Percentiles rank a stretch among this genome's conserved stretches.
phyloP scores from a whole-genome alignment of 2,329 filamentous ascomycete genomes.

The Colletotrichum tropicicola region DNA sequence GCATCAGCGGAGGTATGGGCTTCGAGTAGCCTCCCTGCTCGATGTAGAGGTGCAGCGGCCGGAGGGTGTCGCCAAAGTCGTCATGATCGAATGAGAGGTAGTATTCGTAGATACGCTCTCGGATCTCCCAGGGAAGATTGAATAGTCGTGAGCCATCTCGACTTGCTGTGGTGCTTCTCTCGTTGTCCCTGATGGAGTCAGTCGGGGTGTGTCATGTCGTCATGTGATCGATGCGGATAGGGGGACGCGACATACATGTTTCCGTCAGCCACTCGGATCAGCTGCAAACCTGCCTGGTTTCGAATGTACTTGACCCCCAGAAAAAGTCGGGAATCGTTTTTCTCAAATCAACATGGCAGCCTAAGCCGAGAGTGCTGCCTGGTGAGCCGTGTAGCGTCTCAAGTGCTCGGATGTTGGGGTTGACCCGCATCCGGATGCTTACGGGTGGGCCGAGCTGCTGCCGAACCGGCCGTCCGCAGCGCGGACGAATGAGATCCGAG shows the following conservation, averaged over 20 bases:
- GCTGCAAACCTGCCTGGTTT: neutral
- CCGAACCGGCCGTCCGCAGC: too few relatives aligned
- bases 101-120: slow-evolving; percentile 21
- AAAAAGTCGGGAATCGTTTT: neutral
- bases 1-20: slow-evolving; percentile 32
- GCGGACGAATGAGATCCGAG: too few relatives aligned
- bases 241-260: neutral
- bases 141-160: neutral
- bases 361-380: slow-evolving; percentile 17
- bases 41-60: slow-evolving; percentile 24
- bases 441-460: neutral
- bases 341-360: slow-evolving; percentile 14
- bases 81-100: slow-evolving; percentile 21
- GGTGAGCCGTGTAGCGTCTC: neutral
- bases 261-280: neutral
- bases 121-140: slow-evolving; percentile 15
- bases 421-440: slow-evolving; percentile 13
- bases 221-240: too few relatives aligned
- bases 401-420: neutral
- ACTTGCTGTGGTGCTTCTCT: neutral
- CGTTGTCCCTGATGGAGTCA: neutral
- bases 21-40: slow-evolving; percentile 18
- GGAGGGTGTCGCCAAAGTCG: slow-evolving; percentile 20
- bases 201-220: neutral
- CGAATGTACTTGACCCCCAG: too few relatives aligned